These are phyloP conservation scores for Arachis hypogaea DNA, from an alignment of 306 rosid genomes.

Conservation along the genomic window DNA sequence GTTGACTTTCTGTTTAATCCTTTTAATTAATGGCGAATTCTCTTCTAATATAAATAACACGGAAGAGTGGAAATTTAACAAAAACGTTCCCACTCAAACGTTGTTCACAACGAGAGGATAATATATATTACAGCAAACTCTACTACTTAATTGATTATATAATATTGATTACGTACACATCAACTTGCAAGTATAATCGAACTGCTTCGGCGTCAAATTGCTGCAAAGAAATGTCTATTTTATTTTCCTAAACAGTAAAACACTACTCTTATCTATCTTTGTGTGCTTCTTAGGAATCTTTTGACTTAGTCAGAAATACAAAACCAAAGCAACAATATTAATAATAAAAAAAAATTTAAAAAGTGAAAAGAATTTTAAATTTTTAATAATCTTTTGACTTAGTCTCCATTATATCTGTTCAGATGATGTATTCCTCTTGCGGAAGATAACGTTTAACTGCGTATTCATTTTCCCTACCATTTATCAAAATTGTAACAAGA, in stretches of 20 bases:
- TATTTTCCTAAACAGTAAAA: too few relatives aligned
- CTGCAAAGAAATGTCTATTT: background rate
- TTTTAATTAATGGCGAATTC: background rate
- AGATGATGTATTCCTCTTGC: too few relatives aligned
- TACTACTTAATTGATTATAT: background rate
- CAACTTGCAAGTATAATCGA: background rate
- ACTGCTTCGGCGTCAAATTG: background rate
- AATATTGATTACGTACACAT: background rate
- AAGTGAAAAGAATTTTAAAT: too few relatives aligned
- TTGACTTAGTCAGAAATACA: too few relatives aligned
- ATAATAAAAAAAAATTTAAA: too few relatives aligned
- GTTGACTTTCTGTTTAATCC: background rate
- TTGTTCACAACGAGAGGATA: background rate
- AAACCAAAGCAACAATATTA: too few relatives aligned
- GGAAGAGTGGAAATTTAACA: conserved; percentile 12
- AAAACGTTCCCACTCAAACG: background rate
- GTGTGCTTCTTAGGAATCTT: too few relatives aligned
- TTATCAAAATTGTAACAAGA: background rate
- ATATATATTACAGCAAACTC: background rate
- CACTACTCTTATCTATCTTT: too few relatives aligned
- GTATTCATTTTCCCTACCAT: background rate
- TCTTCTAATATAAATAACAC: conserved; percentile 1
- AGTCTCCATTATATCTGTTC: too few relatives aligned
- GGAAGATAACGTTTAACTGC: background rate
- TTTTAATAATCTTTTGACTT: too few relatives aligned